phyloP scores from a whole-genome alignment of 2,329 filamentous ascomycete species.

The Sporothrix protearum region DNA sequence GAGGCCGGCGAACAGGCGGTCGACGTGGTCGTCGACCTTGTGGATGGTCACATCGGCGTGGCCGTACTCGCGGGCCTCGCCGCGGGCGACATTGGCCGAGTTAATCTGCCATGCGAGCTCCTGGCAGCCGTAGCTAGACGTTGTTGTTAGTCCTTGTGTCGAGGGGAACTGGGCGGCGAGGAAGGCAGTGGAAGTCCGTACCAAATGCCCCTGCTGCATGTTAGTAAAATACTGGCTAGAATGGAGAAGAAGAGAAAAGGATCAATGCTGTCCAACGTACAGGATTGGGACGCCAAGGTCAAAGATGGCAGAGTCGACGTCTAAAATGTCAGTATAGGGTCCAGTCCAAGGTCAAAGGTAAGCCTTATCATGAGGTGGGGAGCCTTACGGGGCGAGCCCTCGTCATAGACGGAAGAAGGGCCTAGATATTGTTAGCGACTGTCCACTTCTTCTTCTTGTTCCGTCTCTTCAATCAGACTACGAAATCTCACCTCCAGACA shows the following conservation, averaged over 20 bases:
- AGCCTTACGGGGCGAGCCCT: slow-evolving; percentile 37
- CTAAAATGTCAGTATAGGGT: slow-evolving; percentile 26
- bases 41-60: slow-evolving; percentile 63
- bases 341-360: neutral
- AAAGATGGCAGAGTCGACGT: slow-evolving; percentile 78
- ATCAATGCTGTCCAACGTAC: neutral
- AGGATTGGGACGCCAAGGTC: slow-evolving; percentile 46
- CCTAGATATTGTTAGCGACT: slow-evolving; percentile 2
- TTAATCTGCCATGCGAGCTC: slow-evolving; percentile 27
- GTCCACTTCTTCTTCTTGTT: neutral
- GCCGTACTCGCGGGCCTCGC: slow-evolving; percentile 67
- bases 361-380: neutral
- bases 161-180: neutral
- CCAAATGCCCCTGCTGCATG: neutral
- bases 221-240: neutral
- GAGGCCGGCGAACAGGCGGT: slow-evolving; percentile 74
- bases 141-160: neutral
- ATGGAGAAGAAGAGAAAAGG: neutral
- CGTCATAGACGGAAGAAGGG: slow-evolving; percentile 38
- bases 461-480: neutral
- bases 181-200: neutral
- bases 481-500: slow-evolving; percentile 40
- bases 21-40: slow-evolving; percentile 59
- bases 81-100: slow-evolving; percentile 60
- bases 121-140: slow-evolving; percentile 23